Conservation (phyloP, 2,329 filamentous ascomycete species). For the Apiospora malaysiana region DNA sequence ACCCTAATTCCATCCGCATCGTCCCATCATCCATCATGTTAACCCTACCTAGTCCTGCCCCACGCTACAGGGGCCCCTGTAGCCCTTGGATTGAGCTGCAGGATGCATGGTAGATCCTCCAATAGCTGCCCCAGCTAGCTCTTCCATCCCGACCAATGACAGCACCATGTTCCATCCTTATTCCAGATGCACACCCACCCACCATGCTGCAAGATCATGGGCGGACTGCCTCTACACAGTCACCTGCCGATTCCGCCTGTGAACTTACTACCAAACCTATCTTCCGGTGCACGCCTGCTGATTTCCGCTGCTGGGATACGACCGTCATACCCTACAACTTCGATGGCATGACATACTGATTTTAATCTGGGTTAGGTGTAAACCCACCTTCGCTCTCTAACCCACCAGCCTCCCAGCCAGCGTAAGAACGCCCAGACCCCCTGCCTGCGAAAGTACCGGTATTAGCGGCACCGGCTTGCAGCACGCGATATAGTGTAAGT, state of each 20-base stretch:
- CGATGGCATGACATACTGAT: slow-evolving; percentile 4
- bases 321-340: neutral
- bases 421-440: slow-evolving; percentile 5
- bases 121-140: slow-evolving; percentile 18
- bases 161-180: neutral
- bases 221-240: neutral
- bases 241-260: neutral
- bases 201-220: slow-evolving; percentile 7
- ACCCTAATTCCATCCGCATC: slow-evolving; percentile 11
- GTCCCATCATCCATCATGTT: slow-evolving; percentile 8
- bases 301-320: neutral
- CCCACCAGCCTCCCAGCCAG: neutral
- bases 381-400: neutral
- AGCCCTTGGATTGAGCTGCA: slow-evolving; percentile 10
- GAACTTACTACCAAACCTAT: neutral
- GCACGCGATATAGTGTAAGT: slow-evolving; percentile 1
- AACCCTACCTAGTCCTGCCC: slow-evolving; percentile 12
- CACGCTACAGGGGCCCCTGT: slow-evolving; percentile 6
- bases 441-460: slow-evolving; percentile 7
- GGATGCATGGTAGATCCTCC: slow-evolving; percentile 20
- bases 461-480: slow-evolving; percentile 7
- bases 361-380: slow-evolving; percentile 16
- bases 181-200: slow-evolving; percentile 15
- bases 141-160: slow-evolving; percentile 13
- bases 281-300: slow-evolving; percentile 11